These are phyloP conservation scores for Jaltomata sinuosa DNA, from an alignment of 257 asterid species.

Conservation along the genomic window DNA sequence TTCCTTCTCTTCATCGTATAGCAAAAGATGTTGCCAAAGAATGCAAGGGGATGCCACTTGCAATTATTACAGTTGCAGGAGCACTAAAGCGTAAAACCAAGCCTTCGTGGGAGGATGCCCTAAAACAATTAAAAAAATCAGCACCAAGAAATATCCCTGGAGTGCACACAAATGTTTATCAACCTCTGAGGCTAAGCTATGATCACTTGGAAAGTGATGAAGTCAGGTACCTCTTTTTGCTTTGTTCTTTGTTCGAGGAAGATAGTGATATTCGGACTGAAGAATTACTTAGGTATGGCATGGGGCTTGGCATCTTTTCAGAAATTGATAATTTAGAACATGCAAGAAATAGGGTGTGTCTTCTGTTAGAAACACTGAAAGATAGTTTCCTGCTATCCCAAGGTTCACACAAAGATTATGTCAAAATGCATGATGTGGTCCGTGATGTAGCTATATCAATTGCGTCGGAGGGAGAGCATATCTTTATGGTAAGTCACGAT, in stretches of 20 bases:
- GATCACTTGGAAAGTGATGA: conserved; percentile 1
- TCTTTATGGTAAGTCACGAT: background rate
- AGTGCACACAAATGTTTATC: background rate
- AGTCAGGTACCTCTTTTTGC: conserved; percentile 2
- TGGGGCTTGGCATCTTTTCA: background rate
- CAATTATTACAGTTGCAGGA: background rate
- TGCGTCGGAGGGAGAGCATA: background rate
- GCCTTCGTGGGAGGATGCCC: background rate
- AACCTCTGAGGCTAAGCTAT: conserved; percentile 5
- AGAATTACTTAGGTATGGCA: background rate
- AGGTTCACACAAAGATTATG: background rate
- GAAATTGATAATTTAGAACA: background rate
- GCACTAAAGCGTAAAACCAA: background rate
- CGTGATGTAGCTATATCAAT: background rate
- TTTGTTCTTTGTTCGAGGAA: conserved; percentile 6
- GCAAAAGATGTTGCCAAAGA: background rate
- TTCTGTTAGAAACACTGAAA: background rate
- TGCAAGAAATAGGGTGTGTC: background rate
- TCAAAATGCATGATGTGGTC: conserved; percentile 8
- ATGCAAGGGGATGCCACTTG: conserved; percentile 13
- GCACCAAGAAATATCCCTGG: background rate
- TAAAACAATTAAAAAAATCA: background rate
- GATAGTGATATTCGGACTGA: background rate
- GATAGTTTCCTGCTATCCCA: background rate
- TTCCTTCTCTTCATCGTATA: background rate